phyloP scores from a whole-genome alignment of 169 alveolate species.

The Plasmodium blacklocki region DNA sequence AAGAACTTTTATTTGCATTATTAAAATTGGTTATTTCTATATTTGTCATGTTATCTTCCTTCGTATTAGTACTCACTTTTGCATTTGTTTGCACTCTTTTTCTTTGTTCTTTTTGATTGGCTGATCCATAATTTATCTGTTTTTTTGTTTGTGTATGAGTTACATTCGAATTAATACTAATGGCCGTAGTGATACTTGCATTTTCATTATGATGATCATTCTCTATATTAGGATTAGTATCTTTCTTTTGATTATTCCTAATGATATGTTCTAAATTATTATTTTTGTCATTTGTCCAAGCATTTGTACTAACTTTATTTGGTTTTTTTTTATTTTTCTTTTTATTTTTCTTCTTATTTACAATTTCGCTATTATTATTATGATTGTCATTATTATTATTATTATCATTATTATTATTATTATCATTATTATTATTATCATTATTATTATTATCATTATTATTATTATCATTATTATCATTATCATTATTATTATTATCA shows the following conservation, averaged over 20 bases:
- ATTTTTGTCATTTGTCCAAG: background rate
- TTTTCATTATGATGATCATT: slow-evolving; percentile 24
- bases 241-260: no score
- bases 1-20: no score
- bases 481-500: background rate
- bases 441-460: background rate
- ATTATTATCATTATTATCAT: background rate
- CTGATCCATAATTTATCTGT: background rate
- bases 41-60: no score
- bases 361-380: background rate
- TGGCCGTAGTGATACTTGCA: slow-evolving; percentile 39
- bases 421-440: background rate
- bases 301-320: background rate
- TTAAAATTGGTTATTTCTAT: no score
- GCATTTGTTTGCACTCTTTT: background rate
- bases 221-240: background rate
- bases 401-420: background rate
- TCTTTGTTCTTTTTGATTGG: slow-evolving; percentile 7
- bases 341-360: background rate
- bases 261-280: background rate
- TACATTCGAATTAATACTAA: slow-evolving; percentile 17
- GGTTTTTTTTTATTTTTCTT: background rate
- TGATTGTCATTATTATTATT: background rate
- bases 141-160: background rate
- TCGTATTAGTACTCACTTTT: no score